Conservation (phyloP, 192 early-diverging fungal genomes). For the Dispira simplex region DNA sequence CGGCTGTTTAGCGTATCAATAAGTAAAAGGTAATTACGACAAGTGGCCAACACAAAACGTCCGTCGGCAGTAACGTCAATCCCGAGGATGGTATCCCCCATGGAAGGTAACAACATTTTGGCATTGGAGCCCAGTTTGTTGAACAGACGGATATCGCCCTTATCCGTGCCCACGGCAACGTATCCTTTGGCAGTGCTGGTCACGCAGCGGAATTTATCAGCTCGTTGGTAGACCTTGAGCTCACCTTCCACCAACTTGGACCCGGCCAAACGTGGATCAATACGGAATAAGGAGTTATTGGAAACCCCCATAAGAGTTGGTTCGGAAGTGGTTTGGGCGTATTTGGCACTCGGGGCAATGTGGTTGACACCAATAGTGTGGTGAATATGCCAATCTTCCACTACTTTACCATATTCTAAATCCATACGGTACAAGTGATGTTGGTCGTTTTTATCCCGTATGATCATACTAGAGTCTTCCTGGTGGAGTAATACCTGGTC, state of each 20-base stretch:
- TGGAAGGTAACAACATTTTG: constrained; percentile 70
- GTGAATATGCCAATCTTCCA: constrained; percentile 85
- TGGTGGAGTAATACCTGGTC: constrained; percentile 71
- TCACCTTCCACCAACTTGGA: constrained; percentile 51
- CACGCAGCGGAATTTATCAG: constrained; percentile 50
- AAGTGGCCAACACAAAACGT: constrained; percentile 75
- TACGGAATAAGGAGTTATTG: constrained; percentile 65
- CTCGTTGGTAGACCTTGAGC: constrained; percentile 52
- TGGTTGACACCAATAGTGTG: constrained; percentile 49
- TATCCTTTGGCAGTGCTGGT: constrained; percentile 66
- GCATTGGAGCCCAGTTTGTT: constrained; percentile 53
- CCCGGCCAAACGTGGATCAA: constrained; percentile 71
- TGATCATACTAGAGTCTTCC: constrained; percentile 62
- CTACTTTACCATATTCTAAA: constrained; percentile 77
- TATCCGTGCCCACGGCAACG: constrained; percentile 63
- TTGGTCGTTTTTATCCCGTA: constrained; percentile 52
- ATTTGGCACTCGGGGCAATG: constrained; percentile 61
- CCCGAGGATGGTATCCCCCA: constrained; percentile 78
- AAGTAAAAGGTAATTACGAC: constrained; percentile 68
- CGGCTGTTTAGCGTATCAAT: constrained; percentile 50
- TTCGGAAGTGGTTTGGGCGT: constrained; percentile 54
- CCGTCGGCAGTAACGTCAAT: constrained; percentile 83
- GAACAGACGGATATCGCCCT: constrained; percentile 83
- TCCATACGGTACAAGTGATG: constrained; percentile 81
- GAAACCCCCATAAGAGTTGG: constrained; percentile 71